A percentile compares a stretch with the other conserved stretches of the same genome.
Conservation (phyloP, 331 rosid species). For the Rosa hybrid region DNA sequence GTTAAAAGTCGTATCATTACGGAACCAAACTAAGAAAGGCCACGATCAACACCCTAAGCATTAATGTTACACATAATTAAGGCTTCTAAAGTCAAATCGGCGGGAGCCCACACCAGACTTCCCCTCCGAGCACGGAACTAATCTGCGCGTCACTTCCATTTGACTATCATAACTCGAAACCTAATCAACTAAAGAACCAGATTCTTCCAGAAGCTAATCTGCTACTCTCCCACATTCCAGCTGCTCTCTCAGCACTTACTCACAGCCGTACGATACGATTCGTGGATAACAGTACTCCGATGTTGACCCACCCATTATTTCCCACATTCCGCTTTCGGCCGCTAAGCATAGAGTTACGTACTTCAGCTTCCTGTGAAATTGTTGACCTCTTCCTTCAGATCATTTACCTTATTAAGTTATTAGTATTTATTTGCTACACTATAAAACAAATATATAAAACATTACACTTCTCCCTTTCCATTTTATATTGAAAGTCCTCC, state of each 20-base stretch:
- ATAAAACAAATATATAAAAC: background rate
- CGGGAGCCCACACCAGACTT: background rate
- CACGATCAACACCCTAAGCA: background rate
- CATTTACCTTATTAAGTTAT: background rate
- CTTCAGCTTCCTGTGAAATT: background rate
- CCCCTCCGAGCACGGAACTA: background rate
- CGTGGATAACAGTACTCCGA: background rate
- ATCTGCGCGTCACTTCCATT: background rate
- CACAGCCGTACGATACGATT: background rate
- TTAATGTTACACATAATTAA: background rate
- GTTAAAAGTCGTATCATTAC: background rate
- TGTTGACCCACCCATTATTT: background rate
- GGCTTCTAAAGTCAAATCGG: background rate
- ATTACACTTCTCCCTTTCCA: background rate
- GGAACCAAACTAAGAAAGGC: background rate
- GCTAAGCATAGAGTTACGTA: background rate
- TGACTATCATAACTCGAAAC: background rate
- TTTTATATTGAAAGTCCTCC: background rate
- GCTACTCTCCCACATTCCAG: background rate
- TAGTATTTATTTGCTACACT: background rate
- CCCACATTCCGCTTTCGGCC: background rate
- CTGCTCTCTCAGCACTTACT: background rate
- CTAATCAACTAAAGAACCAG: background rate
- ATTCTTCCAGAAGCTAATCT: constrained; percentile 27
- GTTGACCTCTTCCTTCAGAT: background rate